Evolutionary conservation across 371 early-diverging fungal species (phyloP), one percentile per base, ranked within the genome.

Genomic region (Apophysomyces elegans): DNA sequence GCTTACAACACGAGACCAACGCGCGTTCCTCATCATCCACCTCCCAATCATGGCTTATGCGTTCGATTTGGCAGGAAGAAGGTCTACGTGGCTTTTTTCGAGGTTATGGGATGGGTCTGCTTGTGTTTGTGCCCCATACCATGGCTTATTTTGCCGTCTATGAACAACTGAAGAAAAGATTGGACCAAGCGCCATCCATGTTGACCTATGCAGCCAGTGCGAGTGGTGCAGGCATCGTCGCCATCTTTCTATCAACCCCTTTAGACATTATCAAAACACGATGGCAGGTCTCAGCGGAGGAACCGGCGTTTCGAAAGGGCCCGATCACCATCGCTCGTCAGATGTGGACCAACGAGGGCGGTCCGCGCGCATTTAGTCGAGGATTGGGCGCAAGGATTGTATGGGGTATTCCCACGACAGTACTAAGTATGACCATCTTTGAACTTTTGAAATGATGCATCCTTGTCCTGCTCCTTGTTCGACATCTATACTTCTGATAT

Each of bases 211-310:
- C 61, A n/a, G 56, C 62, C 4, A 58, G 70, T 13, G 46, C 18
- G 26, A 60, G 21, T 44, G 36, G 60, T 57, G 77, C 91, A 0
- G 84, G 88, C 47, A 71, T 85, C 6, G 86, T 95, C 41, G 97
- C 96, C 64, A 93, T 96, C 1, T 68, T 91, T 32, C 90, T 96
- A n/a, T 93, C 95, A 16, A 97, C 98, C 1, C 98, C 97, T 0
- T 92, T 96, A 8, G 98, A 97, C 77, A 95, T 97, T 26, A 94
- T 96, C 76, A 97, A 97, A 77, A 97, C 98, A 5, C 84, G 98
- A 54, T 83, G 97, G 59, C 98, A 97, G 80, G 96, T 96, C 37
- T 93, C 92, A 43, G 86, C 93, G 7, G 77, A 87, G 12, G 84
- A 88, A 59, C 94, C 65, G 36, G 70, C 70, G 43, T 71, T 64